Evolutionary conservation across 495 filamentous ascomycete genomes (phyloP).

Genomic region (Glutinoglossum americanum): DNA sequence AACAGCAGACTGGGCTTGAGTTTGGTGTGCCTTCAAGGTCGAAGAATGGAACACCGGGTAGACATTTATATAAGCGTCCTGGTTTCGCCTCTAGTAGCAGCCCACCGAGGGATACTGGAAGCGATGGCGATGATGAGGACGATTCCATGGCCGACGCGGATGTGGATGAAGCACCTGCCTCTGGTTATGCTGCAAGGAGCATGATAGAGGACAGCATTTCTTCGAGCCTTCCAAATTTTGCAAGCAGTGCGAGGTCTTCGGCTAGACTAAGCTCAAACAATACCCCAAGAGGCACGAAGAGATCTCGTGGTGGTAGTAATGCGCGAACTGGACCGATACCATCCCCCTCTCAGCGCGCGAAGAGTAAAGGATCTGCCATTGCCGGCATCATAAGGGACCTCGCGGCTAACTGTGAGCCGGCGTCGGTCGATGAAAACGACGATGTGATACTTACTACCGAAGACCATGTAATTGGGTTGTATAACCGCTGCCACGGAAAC

Average conservation of each 20-base stretch:
- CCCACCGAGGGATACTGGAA: constrained; percentile 11
- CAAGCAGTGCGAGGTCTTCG: background rate
- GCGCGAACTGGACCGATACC: constrained; percentile 11
- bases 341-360: constrained; percentile 23
- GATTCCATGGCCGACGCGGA: constrained; percentile 3
- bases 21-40: background rate
- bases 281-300: constrained; percentile 23
- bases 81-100: constrained; percentile 16
- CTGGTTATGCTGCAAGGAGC: background rate
- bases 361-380: constrained; percentile 21
- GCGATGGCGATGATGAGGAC: constrained; percentile 19
- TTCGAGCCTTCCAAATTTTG: background rate
- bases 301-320: constrained; percentile 10
- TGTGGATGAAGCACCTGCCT: background rate
- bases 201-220: background rate
- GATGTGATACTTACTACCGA: constrained; percentile 36
- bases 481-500: constrained; percentile 14
- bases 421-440: constrained; percentile 24
- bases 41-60: constrained; percentile 7
- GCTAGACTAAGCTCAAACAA: background rate
- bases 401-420: constrained; percentile 23
- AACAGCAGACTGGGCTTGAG: background rate
- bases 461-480: constrained; percentile 19
- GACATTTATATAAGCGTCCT: background rate
- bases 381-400: constrained; percentile 28